Percentiles rank a stretch among this genome's conserved stretches.
These are phyloP conservation scores for Geum urbanum DNA, from an alignment of 306 rosid genomes.

Conservation along the genomic window DNA sequence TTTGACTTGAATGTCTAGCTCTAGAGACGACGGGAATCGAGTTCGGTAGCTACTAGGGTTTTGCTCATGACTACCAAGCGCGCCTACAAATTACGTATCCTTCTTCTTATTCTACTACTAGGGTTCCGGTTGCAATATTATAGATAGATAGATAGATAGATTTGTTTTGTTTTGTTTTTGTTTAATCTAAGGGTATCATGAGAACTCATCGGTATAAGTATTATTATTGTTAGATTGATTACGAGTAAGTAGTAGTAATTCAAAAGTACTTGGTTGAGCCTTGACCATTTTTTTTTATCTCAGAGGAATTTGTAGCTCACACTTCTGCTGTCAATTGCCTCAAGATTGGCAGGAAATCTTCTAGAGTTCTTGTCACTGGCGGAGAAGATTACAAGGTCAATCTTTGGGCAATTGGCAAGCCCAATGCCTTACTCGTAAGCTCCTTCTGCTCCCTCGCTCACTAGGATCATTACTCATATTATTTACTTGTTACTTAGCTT, in stretches of 20 bases:
- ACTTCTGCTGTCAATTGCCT: conserved; percentile 92
- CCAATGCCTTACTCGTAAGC: conserved; percentile 68
- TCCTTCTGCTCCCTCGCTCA: neutral
- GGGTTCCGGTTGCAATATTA: too few species aligned
- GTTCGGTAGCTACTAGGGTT: neutral
- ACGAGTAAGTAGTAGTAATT: too few species aligned
- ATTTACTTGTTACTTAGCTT: neutral
- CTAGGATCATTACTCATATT: neutral
- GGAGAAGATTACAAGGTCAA: conserved; percentile 99
- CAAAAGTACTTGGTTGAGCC: conserved; percentile 17
- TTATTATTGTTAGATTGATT: neutral
- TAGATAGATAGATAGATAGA: too few species aligned
- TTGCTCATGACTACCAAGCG: conserved; percentile 88
- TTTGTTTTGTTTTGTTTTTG: too few species aligned
- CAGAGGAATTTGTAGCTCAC: conserved; percentile 99
- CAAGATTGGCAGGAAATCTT: conserved; percentile 87
- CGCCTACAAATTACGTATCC: conserved; percentile 99
- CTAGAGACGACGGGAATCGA: too few species aligned
- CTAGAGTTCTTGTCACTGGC: conserved; percentile 95
- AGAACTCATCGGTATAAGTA: neutral
- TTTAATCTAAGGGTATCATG: neutral
- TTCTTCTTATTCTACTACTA: conserved; percentile 5
- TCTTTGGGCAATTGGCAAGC: conserved; percentile 99
- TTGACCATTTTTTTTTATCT: conserved; percentile 39
- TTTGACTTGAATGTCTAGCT: conserved; percentile 15